Conservation (phyloP, 306 rosid genomes). For the Cicer cuneatum region DNA sequence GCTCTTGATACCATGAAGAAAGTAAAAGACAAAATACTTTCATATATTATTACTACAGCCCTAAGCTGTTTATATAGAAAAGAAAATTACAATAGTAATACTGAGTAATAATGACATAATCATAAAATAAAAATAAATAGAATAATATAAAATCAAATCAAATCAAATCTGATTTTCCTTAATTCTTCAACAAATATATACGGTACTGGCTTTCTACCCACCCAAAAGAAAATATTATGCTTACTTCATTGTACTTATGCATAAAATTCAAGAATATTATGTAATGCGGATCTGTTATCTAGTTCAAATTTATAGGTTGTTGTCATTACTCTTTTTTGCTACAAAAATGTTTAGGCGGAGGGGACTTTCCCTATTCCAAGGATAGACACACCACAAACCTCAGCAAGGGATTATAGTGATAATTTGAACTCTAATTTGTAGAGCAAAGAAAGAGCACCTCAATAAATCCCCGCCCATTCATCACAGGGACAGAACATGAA, state of each 20-base stretch:
- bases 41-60: too few relatives aligned
- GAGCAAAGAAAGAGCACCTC: constrained; percentile 62
- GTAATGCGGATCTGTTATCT: constrained; percentile 22
- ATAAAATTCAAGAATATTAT: not conserved
- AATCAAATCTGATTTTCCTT: too few relatives aligned
- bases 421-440: not conserved
- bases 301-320: constrained; percentile 4
- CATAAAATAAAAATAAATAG: too few relatives aligned
- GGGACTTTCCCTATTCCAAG: not conserved
- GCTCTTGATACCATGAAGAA: too few relatives aligned
- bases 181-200: too few relatives aligned
- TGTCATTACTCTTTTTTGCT: not conserved
- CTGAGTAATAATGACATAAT: too few relatives aligned
- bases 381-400: constrained; percentile 10
- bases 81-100: too few relatives aligned
- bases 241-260: constrained; percentile 12
- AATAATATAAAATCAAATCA: too few relatives aligned
- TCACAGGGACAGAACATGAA: constrained; percentile 73
- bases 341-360: not conserved
- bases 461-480: constrained; percentile 84
- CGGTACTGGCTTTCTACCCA: not conserved
- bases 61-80: too few relatives aligned
- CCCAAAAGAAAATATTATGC: constrained; percentile 8
- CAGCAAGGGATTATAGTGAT: not conserved
- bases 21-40: too few relatives aligned